Percentiles rank a stretch among this genome's conserved stretches.
phyloP scores from a whole-genome alignment of 1,284 basidiomycete species.

The Cutaneotrichosporon cyanovorans region DNA sequence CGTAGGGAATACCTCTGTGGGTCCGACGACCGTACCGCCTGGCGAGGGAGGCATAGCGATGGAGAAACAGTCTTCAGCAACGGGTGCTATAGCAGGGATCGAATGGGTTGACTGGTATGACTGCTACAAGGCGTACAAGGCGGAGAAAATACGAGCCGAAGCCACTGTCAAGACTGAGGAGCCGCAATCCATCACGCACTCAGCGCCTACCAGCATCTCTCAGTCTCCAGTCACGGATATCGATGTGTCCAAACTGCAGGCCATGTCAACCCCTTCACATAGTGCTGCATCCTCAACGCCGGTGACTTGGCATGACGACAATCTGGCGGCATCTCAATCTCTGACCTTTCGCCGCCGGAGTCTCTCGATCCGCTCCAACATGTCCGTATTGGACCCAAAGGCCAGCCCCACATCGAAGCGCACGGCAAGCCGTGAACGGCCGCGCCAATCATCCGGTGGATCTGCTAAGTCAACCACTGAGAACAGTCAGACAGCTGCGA shows the following conservation, averaged over 20 bases:
- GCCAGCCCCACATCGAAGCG: constrained; percentile 21
- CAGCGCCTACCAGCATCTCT: neutral
- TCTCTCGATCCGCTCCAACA: constrained; percentile 30
- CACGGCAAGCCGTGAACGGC: constrained; percentile 3
- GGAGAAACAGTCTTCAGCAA: constrained; percentile 30
- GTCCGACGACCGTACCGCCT: neutral
- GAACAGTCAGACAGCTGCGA: constrained; percentile 9
- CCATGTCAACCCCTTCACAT: neutral
- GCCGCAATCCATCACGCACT: neutral
- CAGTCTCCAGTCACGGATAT: neutral
- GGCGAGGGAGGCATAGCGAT: constrained; percentile 14
- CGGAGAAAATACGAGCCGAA: constrained; percentile 50
- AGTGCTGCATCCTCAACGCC: constrained; percentile 15
- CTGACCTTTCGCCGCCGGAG: constrained; percentile 21
- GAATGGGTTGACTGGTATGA: constrained; percentile 57
- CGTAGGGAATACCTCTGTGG: too few relatives aligned
- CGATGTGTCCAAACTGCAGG: neutral
- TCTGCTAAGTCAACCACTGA: constrained; percentile 17
- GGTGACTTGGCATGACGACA: constrained; percentile 27
- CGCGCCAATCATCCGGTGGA: constrained; percentile 29
- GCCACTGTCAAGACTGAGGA: constrained; percentile 11
- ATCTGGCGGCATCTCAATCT: neutral
- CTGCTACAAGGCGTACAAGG: constrained; percentile 53
- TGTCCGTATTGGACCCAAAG: constrained; percentile 33
- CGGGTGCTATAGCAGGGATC: constrained; percentile 45